Base-by-base conservation (phyloP, 495 filamentous ascomycete species). In the Aspergillus homomorphus region DNA sequence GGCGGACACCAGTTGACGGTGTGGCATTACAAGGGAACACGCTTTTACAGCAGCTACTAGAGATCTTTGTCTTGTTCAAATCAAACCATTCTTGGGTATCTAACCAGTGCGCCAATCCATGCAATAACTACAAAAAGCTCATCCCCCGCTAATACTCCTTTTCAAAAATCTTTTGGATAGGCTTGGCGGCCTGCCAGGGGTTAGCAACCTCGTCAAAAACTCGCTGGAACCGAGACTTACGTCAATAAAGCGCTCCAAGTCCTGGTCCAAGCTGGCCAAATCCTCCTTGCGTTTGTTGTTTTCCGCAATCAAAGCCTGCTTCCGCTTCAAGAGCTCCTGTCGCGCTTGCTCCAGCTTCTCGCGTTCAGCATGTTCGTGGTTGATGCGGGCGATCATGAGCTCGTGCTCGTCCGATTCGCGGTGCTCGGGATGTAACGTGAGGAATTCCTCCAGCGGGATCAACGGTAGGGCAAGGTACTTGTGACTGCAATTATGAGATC, bases 281-380 rank as follows among this genome's bases (percentile, higher is more conserved):
- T 98, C 91, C 54, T 97, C 92, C 70, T 94, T 93, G 51, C 92
- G 81, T 75, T 91, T 96, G 78, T 96, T 96, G 65, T 96, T 97
- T 65, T 97, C 92, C 6, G 89, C 87, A 55, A 95, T 95, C 55
- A 98, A 78, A 51, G 85, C 87, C 70, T 96, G 91, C 67, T 98
- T 98, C 68, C 88, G 85, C 78, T 90, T 93, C 54, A 96, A 73
- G 23, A 97, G 79, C 61, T 87, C 89, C 71, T 91, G 90, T 42
- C 95, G 83, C 57, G 89, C 86, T 71, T 91, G 88, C 66, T 98
- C 95, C 10, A 98, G 78, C 21, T 87, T 83, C 75, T 96, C 88
- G 18, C 94, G 87, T 61, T 93, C 91, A 30, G 80, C 80, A 62
- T 91, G 84, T 74, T 98, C 94, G 71, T 97, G 89, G 57, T 92